phyloP scores from a whole-genome alignment of 805 yeast genomes.

The Zygoascus bituminiphila region DNA sequence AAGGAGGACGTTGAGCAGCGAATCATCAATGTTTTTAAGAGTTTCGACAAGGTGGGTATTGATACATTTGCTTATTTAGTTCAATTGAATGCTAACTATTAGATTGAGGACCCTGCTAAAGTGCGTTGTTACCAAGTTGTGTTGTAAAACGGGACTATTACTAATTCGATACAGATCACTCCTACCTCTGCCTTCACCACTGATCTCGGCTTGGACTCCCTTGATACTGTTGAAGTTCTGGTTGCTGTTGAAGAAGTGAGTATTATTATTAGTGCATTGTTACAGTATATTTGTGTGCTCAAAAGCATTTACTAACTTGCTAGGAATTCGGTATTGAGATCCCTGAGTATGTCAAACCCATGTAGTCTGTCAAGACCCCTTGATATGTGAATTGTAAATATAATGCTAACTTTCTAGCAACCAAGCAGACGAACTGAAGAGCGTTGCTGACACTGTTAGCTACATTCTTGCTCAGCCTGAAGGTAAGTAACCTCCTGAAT shows the following conservation, averaged over 20 bases:
- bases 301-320: slow-evolving; percentile 1
- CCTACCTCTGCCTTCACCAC: slow-evolving; percentile 32
- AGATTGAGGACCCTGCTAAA: slow-evolving; percentile 20
- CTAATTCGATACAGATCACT: slow-evolving; percentile 24
- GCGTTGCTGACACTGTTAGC: slow-evolving; percentile 81
- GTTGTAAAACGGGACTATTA: background rate
- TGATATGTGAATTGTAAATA: no score
- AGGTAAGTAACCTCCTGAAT: slow-evolving; percentile 19
- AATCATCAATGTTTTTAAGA: slow-evolving; percentile 67
- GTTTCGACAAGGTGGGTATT: slow-evolving; percentile 45
- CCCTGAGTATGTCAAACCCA: slow-evolving; percentile 40
- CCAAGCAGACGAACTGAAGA: slow-evolving; percentile 80
- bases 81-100: slow-evolving; percentile 13
- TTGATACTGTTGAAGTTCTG: slow-evolving; percentile 87
- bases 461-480: slow-evolving; percentile 50
- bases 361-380: no score
- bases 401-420: slow-evolving; percentile 30
- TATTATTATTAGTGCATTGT: background rate
- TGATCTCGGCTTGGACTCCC: slow-evolving; percentile 76
- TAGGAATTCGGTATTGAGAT: slow-evolving; percentile 44
- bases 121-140: slow-evolving; percentile 4
- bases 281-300: background rate
- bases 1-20: slow-evolving; percentile 76
- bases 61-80: background rate
- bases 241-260: slow-evolving; percentile 76